Evolutionary conservation across 2,329 filamentous ascomycete species (phyloP), one percentile per base, ranked within the genome.

Genomic region (Phialocephala subalpina): DNA sequence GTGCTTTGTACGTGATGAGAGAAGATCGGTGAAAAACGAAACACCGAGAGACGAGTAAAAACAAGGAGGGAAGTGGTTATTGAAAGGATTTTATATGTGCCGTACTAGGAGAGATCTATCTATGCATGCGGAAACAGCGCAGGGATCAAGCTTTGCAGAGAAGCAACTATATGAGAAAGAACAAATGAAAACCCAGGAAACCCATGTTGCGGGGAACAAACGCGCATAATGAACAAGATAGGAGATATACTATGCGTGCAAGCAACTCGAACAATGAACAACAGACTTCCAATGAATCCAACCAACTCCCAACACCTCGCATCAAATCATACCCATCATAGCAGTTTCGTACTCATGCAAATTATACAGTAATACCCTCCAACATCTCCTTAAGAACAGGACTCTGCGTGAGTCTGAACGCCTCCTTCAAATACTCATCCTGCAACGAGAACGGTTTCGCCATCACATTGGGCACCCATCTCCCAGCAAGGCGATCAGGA

Each of bases 391-490:
- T 53, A 6, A 53, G 25, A 6, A 29, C 49, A 16, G 47, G 49
- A 8, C 49, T 53, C 27, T 53, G 49, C 5, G 66, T 65, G 11
- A 68, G 16, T 9, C 56, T 27, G 16, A 45, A 45, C 12, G 65
- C 66, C 36, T 40, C n/a, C 38, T 68, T 35, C 38, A 68, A 72
- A 38, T 74, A 76, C 12, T 68, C 72, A 38, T 67, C 68, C 33
- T 62, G 68, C 29, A 77, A 68, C 60, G 64, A 65, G 59, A 79
- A 79, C 1, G 77, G 77, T 49, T 68, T 72, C 3, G 70, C 77
- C 25, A 73, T 77, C 14, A 79, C 70, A 60, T 79, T 79, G 12
- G 77, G 77, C 29, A 79, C 72, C 62, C 74, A 79, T 57, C 71
- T 74, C 4, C 74, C 74, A 9, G 77, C 70, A 20, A 79, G 70